Conservation (phyloP, 331 rosid genomes). For the Phaseolus coccineus region DNA sequence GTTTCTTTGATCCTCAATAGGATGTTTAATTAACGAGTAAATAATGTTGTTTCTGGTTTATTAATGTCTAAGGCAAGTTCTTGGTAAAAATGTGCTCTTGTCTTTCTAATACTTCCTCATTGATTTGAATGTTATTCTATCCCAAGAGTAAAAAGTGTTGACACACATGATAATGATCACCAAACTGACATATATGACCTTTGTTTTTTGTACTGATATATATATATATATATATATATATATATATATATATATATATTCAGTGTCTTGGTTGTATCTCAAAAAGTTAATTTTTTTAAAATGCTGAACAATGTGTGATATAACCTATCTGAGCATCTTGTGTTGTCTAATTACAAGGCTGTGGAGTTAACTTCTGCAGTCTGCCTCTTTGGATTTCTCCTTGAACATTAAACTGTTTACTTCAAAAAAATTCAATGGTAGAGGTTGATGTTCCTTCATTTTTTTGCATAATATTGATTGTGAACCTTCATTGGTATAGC, state of each 20-base stretch:
- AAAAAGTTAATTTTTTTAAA: slow-evolving; percentile 13
- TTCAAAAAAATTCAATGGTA: not conserved
- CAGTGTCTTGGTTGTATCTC: not conserved
- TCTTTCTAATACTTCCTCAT: slow-evolving; percentile 16
- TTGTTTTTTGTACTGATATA: not conserved
- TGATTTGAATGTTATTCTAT: slow-evolving; percentile 7
- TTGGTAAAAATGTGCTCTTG: slow-evolving; percentile 14
- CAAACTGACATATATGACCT: not conserved
- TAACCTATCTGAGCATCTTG: not conserved
- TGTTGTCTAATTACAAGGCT: slow-evolving; percentile 5
- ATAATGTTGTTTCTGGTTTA: slow-evolving; percentile 26
- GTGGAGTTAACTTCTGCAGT: slow-evolving; percentile 2
- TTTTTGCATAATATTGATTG: not conserved
- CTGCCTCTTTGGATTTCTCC: not conserved
- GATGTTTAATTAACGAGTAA: slow-evolving; percentile 26
- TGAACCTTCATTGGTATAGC: no score
- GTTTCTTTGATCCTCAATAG: not conserved
- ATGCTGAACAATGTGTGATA: not conserved
- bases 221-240: not conserved
- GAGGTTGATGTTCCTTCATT: not conserved
- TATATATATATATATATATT: not conserved
- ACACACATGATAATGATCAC: not conserved
- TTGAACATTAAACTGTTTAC: slow-evolving; percentile 5
- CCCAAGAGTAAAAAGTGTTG: slow-evolving; percentile 2
- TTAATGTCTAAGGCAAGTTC: slow-evolving; percentile 17